Conservation (phyloP, 345 rosid genomes). For the Lumnitzera racemosa region DNA sequence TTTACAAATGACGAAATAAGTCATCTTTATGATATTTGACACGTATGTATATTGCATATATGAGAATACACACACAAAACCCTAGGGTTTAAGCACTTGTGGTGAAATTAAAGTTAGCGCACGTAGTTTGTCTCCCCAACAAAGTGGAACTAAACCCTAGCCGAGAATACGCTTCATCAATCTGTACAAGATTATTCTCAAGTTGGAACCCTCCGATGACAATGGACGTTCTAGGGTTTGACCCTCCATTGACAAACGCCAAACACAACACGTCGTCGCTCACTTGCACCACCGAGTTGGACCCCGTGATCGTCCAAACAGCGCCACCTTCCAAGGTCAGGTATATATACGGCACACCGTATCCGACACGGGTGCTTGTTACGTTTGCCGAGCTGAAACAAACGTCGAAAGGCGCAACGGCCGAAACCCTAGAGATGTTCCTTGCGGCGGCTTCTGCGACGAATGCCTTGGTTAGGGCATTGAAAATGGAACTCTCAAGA, state of each 20-base stretch:
- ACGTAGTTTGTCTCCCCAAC: slow-evolving; percentile 37
- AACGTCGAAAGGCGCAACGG: slow-evolving; percentile 46
- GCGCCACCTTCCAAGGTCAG: slow-evolving; percentile 42
- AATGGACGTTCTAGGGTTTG: slow-evolving; percentile 43
- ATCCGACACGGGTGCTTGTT: slow-evolving; percentile 40
- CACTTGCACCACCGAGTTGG: slow-evolving; percentile 64
- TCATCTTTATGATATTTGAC: too few species aligned
- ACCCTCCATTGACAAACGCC: slow-evolving; percentile 69
- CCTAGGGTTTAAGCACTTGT: slow-evolving; percentile 19
- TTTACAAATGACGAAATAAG: too few species aligned
- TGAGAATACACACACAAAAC: neutral
- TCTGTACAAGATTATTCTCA: slow-evolving; percentile 47
- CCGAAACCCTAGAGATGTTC: slow-evolving; percentile 39
- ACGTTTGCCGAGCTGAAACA: slow-evolving; percentile 43
- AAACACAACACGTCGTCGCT: slow-evolving; percentile 39
- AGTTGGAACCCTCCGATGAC: slow-evolving; percentile 64
- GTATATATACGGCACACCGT: slow-evolving; percentile 42
- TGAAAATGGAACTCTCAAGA: slow-evolving; percentile 43
- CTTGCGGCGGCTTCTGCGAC: slow-evolving; percentile 21
- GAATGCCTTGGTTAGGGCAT: slow-evolving; percentile 34
- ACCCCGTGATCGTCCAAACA: slow-evolving; percentile 56
- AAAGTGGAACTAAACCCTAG: slow-evolving; percentile 60
- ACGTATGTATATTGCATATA: too few species aligned
- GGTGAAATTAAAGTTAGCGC: slow-evolving; percentile 69
- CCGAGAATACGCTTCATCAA: slow-evolving; percentile 51